Evolutionary conservation across 2,329 filamentous ascomycete genomes (phyloP).

Genomic region (Fusarium tuaranense): DNA sequence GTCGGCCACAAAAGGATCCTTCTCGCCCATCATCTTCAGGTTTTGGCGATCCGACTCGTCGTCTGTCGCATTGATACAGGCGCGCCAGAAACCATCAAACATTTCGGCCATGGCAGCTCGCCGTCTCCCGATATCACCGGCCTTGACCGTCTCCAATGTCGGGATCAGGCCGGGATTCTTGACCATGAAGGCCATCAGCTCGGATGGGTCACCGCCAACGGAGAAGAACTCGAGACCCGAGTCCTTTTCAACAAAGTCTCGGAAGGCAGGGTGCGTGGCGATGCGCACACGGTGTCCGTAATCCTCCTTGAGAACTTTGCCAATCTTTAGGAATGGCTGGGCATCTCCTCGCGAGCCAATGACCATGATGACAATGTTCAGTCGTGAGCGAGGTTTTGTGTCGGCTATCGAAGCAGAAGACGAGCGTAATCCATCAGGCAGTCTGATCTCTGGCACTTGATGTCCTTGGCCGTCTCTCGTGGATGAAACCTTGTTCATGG

Average conservation of each 20-base stretch:
- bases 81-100: slow-evolving; percentile 86
- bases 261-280: slow-evolving; percentile 82
- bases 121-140: slow-evolving; percentile 77
- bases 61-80: slow-evolving; percentile 80
- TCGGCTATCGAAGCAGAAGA: slow-evolving; percentile 50
- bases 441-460: slow-evolving; percentile 18
- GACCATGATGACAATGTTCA: slow-evolving; percentile 88
- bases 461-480: slow-evolving; percentile 8
- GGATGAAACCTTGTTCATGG: slow-evolving; percentile 58
- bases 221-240: slow-evolving; percentile 83
- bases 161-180: slow-evolving; percentile 86
- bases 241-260: slow-evolving; percentile 79
- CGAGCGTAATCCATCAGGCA: slow-evolving; percentile 27
- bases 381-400: slow-evolving; percentile 54
- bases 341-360: slow-evolving; percentile 85
- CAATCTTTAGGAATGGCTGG: slow-evolving; percentile 83
- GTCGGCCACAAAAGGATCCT: slow-evolving; percentile 74
- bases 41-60: slow-evolving; percentile 69
- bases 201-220: slow-evolving; percentile 81
- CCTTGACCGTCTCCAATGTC: slow-evolving; percentile 76
- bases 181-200: slow-evolving; percentile 91
- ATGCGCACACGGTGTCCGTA: slow-evolving; percentile 82
- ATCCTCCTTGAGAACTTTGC: slow-evolving; percentile 76
- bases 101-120: slow-evolving; percentile 81
- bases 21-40: slow-evolving; percentile 73